Base-by-base conservation (phyloP, 352 stramenopile genomes). In the Sclerospora graminicola region DNA sequence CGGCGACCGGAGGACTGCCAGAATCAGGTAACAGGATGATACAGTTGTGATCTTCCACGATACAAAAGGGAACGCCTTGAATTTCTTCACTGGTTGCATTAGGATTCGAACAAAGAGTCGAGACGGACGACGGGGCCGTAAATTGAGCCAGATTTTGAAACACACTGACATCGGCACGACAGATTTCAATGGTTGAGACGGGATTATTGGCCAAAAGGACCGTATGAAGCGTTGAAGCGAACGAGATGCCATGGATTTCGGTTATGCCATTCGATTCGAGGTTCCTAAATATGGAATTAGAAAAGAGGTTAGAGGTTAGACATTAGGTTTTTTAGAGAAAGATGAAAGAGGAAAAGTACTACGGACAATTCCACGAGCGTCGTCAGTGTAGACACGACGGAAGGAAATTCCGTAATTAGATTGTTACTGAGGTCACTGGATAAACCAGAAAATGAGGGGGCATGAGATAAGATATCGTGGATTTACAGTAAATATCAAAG, bases 341-440 rank as follows among this genome's bases (percentile, higher is more conserved):
- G 5, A 10, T 26, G 13, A 16, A 18, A 27, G 3, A 19, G 21
- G 21, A 3, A 26, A 26, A 26, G 4, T 7, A 26, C 21, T 26
- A 69, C 70, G 14, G 64, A 87, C 75, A 87, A 41, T 21, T 72
- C 60, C 6, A 70, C 26, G 13, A 86, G 74, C 6, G 63, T 65
- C 0, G 57, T 64, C 19, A 82, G 58, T 4, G 53, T 50, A 1
- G 70, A 64, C 10, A 87, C 54, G 27, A 65, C 48, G 0, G 55
- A 45, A 3, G 75, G 75, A 6, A 84, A 67, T 4, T 11, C 44
- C n/a, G 57, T 70, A 5, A 88, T 42, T 14, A 61, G 32, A 41
- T 88, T 88, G 19, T 57, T 50, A 50, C 68, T 83, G 43, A 84
- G 26, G 29, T 88, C 72, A 3, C 74, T 86, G 26, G 7, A 24